Evolutionary conservation across 2,329 filamentous ascomycete species (phyloP).

Genomic region (Ophiostoma ips): DNA sequence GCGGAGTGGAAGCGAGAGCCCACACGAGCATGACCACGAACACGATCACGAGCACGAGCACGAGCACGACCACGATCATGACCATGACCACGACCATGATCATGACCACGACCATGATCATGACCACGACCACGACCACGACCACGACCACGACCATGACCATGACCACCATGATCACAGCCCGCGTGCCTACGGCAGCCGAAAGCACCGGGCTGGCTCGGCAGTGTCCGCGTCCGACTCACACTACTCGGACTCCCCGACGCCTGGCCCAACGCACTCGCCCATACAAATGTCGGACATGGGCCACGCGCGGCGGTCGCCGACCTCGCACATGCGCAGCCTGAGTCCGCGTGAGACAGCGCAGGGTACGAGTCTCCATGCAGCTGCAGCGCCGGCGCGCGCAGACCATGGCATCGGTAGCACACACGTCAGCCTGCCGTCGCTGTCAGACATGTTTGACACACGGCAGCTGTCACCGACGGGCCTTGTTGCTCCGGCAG

Average conservation of each 20-base stretch:
- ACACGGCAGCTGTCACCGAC: constrained; percentile 17
- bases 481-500: not conserved
- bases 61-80: constrained; percentile 14
- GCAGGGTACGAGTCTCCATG: constrained; percentile 12
- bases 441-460: constrained; percentile 35
- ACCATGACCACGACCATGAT: not conserved
- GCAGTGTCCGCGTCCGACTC: constrained; percentile 32
- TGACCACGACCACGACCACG: not conserved
- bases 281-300: constrained; percentile 24
- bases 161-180: not conserved
- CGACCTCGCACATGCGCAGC: constrained; percentile 13
- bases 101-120: not conserved
- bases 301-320: constrained; percentile 17
- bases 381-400: not conserved
- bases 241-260: constrained; percentile 27
- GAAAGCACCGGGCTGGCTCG: constrained; percentile 35
- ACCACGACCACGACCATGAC: not conserved
- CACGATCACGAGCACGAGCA: not conserved
- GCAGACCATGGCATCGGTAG: constrained; percentile 13
- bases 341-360: constrained; percentile 14
- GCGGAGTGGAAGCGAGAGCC: constrained; percentile 34
- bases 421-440: constrained; percentile 27
- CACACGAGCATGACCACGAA: constrained; percentile 15
- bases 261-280: constrained; percentile 25
- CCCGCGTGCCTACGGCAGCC: constrained; percentile 6